Evolutionary conservation across 83 land plant species (phyloP).

Genomic region (Thuja plicata): DNA sequence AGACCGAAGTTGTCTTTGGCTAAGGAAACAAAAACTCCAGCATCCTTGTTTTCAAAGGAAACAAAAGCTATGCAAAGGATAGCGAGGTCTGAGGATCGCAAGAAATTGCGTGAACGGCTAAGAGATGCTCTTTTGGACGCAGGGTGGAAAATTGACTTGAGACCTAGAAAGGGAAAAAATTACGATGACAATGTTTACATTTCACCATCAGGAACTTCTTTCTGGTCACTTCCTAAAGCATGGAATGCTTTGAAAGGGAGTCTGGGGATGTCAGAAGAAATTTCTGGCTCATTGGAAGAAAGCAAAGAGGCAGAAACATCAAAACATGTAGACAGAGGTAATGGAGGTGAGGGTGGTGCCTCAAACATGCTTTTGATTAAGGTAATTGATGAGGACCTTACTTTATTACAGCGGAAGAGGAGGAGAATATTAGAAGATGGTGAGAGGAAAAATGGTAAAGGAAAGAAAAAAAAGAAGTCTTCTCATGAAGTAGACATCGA

Average conservation of each 20-base stretch:
- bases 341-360: background rate
- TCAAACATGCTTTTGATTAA: background rate
- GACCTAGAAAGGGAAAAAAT: conserved; percentile 48
- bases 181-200: conserved; percentile 68
- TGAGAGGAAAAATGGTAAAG: background rate
- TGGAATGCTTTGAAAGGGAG: conserved; percentile 36
- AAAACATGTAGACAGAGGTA: background rate
- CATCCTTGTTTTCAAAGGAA: background rate
- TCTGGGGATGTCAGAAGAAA: background rate
- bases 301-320: background rate
- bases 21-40: background rate
- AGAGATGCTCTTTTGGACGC: conserved; percentile 38
- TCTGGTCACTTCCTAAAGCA: conserved; percentile 75
- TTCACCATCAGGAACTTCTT: conserved; percentile 50
- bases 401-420: conserved; percentile 17
- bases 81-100: conserved; percentile 18
- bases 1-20: background rate
- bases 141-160: conserved; percentile 67
- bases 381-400: conserved; percentile 2
- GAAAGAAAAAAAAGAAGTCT: background rate
- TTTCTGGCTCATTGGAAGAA: background rate
- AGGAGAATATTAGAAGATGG: background rate
- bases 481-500: background rate
- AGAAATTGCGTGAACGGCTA: conserved; percentile 35
- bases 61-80: background rate